Evolutionary conservation across 306 rosid species (phyloP).

Genomic region (Sindora glabra): DNA sequence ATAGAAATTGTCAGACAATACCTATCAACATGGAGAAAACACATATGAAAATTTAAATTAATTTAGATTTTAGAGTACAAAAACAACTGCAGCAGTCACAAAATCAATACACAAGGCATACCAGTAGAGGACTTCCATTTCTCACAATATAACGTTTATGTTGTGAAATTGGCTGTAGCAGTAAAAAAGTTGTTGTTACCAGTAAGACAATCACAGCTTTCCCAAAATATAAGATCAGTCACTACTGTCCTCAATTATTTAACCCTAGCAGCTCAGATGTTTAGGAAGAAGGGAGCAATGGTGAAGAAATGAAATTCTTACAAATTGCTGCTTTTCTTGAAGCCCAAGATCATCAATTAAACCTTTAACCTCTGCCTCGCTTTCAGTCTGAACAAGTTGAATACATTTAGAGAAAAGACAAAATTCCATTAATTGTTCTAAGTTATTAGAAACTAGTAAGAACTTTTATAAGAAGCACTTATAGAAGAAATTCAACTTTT

Average conservation of each 20-base stretch:
- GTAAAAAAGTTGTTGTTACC: no score
- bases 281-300: not conserved
- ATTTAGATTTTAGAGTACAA: not conserved
- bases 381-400: slow-evolving; percentile 53
- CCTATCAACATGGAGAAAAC: not conserved
- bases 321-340: slow-evolving; percentile 81
- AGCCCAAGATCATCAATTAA: slow-evolving; percentile 76
- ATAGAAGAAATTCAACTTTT: not conserved
- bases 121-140: slow-evolving; percentile 78
- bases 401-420: not conserved
- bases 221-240: slow-evolving; percentile 1
- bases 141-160: slow-evolving; percentile 81
- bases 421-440: not conserved
- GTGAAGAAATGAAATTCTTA: slow-evolving; percentile 27
- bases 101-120: slow-evolving; percentile 30
- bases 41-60: slow-evolving; percentile 1
- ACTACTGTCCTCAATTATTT: slow-evolving; percentile 1
- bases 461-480: slow-evolving; percentile 9
- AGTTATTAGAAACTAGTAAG: slow-evolving; percentile 1
- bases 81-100: not conserved
- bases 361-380: slow-evolving; percentile 60
- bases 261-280: slow-evolving; percentile 1
- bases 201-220: slow-evolving; percentile 9
- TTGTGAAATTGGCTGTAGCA: slow-evolving; percentile 78
- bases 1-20: slow-evolving; percentile 5